Conservation (phyloP, 2,329 filamentous ascomycete species). For the Beauveria scarabaeidicola region DNA sequence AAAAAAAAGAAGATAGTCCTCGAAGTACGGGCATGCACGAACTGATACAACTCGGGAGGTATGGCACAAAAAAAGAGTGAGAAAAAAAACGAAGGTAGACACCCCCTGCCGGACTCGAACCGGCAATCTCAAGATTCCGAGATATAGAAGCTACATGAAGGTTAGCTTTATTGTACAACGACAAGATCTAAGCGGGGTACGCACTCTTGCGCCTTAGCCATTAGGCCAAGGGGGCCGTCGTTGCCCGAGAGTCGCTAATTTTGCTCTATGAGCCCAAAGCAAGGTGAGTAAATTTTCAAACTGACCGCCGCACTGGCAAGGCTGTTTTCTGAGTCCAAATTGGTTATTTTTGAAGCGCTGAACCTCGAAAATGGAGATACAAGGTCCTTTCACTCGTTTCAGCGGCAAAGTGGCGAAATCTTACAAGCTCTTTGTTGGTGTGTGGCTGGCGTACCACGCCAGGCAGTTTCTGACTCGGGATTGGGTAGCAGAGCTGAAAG, state of each 20-base stretch:
- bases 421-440: too few species aligned
- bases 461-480: background rate
- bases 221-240: slow-evolving; percentile 11
- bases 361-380: too few species aligned
- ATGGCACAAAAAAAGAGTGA: background rate
- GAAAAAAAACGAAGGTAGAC: background rate
- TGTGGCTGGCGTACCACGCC: too few species aligned
- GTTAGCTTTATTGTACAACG: slow-evolving; percentile 7
- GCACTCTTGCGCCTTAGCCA: slow-evolving; percentile 12
- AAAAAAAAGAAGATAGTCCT: background rate
- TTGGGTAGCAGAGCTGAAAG: background rate
- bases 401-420: too few species aligned
- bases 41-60: background rate
- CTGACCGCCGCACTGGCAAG: background rate
- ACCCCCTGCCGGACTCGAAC: slow-evolving; percentile 12
- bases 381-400: too few species aligned
- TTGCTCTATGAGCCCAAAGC: background rate
- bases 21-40: background rate
- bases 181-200: slow-evolving; percentile 10
- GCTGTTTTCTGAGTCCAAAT: background rate
- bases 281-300: background rate
- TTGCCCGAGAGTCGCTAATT: background rate
- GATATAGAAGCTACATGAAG: background rate
- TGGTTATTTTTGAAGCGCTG: too few species aligned
- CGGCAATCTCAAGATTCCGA: slow-evolving; percentile 12